Evolutionary conservation across 108 stramenopile species (phyloP).

Genomic region (Epipyxis sp.): DNA sequence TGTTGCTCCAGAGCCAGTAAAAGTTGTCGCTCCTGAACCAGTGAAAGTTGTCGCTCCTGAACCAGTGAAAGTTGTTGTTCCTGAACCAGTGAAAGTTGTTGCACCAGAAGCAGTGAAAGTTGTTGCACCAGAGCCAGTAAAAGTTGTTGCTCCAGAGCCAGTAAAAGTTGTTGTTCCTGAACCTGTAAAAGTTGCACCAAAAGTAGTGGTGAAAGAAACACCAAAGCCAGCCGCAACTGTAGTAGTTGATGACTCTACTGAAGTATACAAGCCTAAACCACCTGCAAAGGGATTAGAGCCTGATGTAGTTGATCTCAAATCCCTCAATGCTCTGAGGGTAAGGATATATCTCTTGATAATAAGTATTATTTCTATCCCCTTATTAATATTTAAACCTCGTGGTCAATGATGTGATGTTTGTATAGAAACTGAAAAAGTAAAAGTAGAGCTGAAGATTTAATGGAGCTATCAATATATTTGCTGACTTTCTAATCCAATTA

Average conservation of each 20-base stretch:
- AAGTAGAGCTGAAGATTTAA: no score
- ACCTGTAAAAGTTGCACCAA: background rate
- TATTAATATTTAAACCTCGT: no score
- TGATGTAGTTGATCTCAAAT: background rate
- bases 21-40: background rate
- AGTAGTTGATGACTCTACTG: background rate
- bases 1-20: background rate
- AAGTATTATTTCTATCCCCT: no score
- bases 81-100: no score
- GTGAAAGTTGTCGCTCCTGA: no score
- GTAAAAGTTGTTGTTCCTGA: background rate
- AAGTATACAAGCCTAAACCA: background rate
- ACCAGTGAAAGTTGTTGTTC: no score
- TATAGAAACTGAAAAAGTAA: no score
- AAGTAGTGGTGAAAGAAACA: background rate
- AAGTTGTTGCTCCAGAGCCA: background rate
- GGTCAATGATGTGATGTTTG: no score
- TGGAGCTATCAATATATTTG: no score
- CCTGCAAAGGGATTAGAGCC: background rate
- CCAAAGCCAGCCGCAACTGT: background rate
- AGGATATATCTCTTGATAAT: no score
- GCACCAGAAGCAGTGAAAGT: background rate
- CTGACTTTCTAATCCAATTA: no score
- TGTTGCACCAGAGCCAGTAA: no score
- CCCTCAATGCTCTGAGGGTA: background rate